Percentiles rank a stretch among this genome's conserved stretches.
Evolutionary conservation across 768 basidiomycete genomes (phyloP).

Genomic region (Lactifluus hygrophoroides): DNA sequence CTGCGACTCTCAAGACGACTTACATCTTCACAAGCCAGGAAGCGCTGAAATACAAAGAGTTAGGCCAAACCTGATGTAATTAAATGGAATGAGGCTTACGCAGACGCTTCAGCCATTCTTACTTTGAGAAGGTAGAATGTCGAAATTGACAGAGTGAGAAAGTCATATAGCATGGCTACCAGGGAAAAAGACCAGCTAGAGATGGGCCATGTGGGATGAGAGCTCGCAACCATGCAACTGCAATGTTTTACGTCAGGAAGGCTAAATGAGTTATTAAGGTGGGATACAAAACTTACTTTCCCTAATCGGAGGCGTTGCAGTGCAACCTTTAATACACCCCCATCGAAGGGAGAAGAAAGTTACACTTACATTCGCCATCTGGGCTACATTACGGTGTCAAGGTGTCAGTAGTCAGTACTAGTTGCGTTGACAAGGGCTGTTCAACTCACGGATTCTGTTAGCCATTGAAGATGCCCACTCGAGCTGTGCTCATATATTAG

Average conservation of each 20-base stretch:
- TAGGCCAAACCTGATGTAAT: neutral
- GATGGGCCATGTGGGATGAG: constrained; percentile 19
- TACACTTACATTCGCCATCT: neutral
- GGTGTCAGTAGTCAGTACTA: constrained; percentile 10
- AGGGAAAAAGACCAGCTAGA: constrained; percentile 54
- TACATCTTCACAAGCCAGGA: constrained; percentile 24
- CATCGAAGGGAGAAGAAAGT: neutral
- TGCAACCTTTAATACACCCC: neutral
- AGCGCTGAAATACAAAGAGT: constrained; percentile 18
- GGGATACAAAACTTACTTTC: constrained; percentile 26
- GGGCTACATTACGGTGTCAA: constrained; percentile 3
- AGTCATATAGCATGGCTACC: constrained; percentile 49
- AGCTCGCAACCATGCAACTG: constrained; percentile 41
- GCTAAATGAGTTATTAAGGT: neutral
- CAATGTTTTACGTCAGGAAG: neutral
- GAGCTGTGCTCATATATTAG: neutral
- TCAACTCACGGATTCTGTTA: constrained; percentile 40
- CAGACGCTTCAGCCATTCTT: constrained; percentile 30
- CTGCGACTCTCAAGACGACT: neutral
- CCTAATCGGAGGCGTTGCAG: constrained; percentile 21
- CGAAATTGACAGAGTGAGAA: too few relatives aligned
- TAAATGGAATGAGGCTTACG: constrained; percentile 15
- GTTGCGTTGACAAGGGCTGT: neutral
- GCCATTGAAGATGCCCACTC: too few relatives aligned
- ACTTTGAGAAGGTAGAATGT: too few relatives aligned